Evolutionary conservation across 345 rosid species (phyloP), one percentile per base, ranked within the genome.

Genomic region (Physaria fendleri): DNA sequence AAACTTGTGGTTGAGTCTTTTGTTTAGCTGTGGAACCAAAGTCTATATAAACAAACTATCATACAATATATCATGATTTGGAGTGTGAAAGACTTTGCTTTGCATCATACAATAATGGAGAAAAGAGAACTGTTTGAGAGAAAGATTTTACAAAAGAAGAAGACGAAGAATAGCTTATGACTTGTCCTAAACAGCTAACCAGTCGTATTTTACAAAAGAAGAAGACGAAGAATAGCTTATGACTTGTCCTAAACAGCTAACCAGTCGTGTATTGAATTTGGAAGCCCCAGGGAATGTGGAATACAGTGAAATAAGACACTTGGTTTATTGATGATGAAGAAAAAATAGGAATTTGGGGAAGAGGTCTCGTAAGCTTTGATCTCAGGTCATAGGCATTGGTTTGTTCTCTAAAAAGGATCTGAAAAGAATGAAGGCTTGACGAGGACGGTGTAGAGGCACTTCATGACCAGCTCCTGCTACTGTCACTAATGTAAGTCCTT

Each of bases 401-500:
- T 80, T 81, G 66, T 79, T 78, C 79, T 76, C 87, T 80, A 92
- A 67, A 72, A 84, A 92, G 12, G 97, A 86, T 71, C 74, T 71
- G 83, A 92, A 92, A 71, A 88, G 82, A 73, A 88, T 79, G 61
- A 78, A 92, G 10, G 95, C 92, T 74, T 86, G 83, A 41, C 95
- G 87, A 2, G 98, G 95, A 15, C 88, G 83, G 56, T 67, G 95
- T 23, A 88, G 77, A 0, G 98, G 97, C 57, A 88, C 98, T 66
- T 92, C 97, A 13, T 92, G 97, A 41, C 98, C 98, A 23, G 98
- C 96, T 65, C 98, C 97, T 5, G 69, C 78, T 12, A 92, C 85
- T 14, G 96, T 79, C 2, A 92, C 90, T 13, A 88, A 66, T 8
- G 96, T 84, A 68, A 92, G 80, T 28, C 98, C 96, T 74, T 71